Conservation (phyloP, 139 green algal genomes). For the Nannochloris sp. region DNA sequence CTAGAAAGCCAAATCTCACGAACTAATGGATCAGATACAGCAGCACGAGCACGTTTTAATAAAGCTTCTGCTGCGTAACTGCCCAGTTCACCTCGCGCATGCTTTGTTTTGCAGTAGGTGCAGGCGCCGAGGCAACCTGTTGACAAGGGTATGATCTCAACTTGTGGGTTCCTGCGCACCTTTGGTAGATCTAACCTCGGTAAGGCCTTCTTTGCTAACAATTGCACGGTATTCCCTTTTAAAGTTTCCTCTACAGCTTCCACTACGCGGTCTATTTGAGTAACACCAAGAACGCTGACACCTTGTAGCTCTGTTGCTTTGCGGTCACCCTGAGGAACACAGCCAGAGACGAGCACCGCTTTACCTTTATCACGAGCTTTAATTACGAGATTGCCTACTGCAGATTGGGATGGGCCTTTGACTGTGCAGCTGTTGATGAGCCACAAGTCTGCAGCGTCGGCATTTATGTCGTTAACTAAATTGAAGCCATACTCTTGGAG, state of each 20-base stretch:
- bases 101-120: constrained; percentile 98
- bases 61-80: constrained; percentile 58
- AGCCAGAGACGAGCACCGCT: constrained; percentile 74
- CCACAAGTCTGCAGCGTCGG: constrained; percentile 65
- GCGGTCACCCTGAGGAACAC: constrained; percentile 81
- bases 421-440: constrained; percentile 93
- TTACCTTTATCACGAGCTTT: constrained; percentile 43
- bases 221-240: constrained; percentile 65
- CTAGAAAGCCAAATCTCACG: constrained; percentile 86
- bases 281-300: constrained; percentile 67
- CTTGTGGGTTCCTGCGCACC: constrained; percentile 68
- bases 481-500: constrained; percentile 68
- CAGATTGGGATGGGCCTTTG: constrained; percentile 72
- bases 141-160: constrained; percentile 90
- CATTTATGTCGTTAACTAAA: constrained; percentile 47
- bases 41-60: constrained; percentile 36
- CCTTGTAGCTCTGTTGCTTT: constrained; percentile 62
- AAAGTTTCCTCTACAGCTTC: constrained; percentile 90
- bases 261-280: constrained; percentile 77
- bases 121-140: constrained; percentile 76
- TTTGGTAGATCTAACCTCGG: constrained; percentile 88
- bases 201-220: constrained; percentile 76
- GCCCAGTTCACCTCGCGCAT: constrained; percentile 78
- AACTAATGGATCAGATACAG: constrained; percentile 62
- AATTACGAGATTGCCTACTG: constrained; percentile 60